phyloP scores from a whole-genome alignment of 768 basidiomycete species.

The Agaricus subrufescens region DNA sequence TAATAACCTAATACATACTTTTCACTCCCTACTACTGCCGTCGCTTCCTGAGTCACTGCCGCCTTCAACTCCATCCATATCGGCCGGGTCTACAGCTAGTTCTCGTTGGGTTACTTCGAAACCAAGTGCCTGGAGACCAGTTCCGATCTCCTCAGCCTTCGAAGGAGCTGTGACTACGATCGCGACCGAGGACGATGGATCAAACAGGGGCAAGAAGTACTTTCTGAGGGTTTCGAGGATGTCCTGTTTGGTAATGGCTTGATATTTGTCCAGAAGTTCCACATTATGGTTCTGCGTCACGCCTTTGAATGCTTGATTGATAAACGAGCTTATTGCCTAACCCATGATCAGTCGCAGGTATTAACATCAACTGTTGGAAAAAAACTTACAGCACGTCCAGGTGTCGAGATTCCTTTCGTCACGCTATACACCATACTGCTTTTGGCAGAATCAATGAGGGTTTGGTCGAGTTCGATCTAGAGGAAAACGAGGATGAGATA shows the following conservation, averaged over 20 bases:
- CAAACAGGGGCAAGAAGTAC: conserved; percentile 84
- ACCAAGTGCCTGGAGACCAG: conserved; percentile 60
- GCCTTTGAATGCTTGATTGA: conserved; percentile 87
- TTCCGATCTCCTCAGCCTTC: conserved; percentile 67
- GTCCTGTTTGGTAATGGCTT: conserved; percentile 75
- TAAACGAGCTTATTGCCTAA: conserved; percentile 79
- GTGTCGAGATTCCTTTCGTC: conserved; percentile 77
- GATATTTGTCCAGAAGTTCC: conserved; percentile 72
- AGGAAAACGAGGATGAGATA: neutral
- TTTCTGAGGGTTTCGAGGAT: conserved; percentile 63
- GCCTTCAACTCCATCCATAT: conserved; percentile 36
- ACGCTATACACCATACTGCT: conserved; percentile 86
- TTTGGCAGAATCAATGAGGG: conserved; percentile 85
- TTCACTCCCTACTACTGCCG: neutral
- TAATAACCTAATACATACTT: neutral
- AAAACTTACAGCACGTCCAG: conserved; percentile 72
- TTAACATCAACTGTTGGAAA: too few relatives aligned
- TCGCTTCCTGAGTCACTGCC: conserved; percentile 15
- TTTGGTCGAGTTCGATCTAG: conserved; percentile 77
- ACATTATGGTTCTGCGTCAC: conserved; percentile 71
- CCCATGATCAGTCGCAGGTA: neutral
- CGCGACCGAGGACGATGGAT: conserved; percentile 67
- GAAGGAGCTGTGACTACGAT: conserved; percentile 81
- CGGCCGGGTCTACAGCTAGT: conserved; percentile 55
- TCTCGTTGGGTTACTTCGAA: conserved; percentile 75